Evolutionary conservation across 2,329 filamentous ascomycete genomes (phyloP), one percentile per base, ranked within the genome.

Genomic region (Colletotrichum sp.): DNA sequence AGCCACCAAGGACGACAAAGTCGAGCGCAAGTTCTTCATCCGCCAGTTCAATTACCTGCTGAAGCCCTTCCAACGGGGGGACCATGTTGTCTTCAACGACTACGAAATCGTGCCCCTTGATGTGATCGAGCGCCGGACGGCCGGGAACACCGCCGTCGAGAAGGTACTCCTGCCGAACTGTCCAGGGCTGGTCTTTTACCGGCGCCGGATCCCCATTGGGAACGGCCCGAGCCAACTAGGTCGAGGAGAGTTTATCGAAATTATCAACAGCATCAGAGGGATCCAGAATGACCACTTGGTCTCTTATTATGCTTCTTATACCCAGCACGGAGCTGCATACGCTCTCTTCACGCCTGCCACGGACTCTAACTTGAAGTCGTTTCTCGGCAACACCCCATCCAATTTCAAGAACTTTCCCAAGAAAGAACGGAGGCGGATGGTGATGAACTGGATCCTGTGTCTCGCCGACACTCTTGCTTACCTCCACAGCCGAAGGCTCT

Each of bases 361-460:
- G 74, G 93, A 95, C 77, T 91, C 90, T 78, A 94, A 87, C 18
- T 88, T 96, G 48, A 92, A 91, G 79, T 90, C 91, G 0, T 93
- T 95, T 82, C 88, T 95, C 75, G 88, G 91, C 18, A 91, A 90
- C 67, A 90, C 90, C 7, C 92, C 93, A 3, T 85, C 89, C 27
- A 89, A 90, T 27, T 89, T 93, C 81, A 93, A 93, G 79, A 90
- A 89, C 68, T 82, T 95, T 13, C 79, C 90, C 5, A 94, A 94
- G 80, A 86, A 87, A 66, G 88, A 90, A 55, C 88, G 93, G 30
- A 88, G 92, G 39, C 85, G 87, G 61, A 85, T 93, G 18, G 82
- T 95, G 7, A 87, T 95, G 81, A 93, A 94, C 81, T 96, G 94
- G 94, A 90, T 95, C 79, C 91, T 94, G 80, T 96, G 94, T 81